These are phyloP conservation scores for Beauveria caledonica DNA, from an alignment of 2,329 filamentous ascomycete species.

Conservation along the genomic window DNA sequence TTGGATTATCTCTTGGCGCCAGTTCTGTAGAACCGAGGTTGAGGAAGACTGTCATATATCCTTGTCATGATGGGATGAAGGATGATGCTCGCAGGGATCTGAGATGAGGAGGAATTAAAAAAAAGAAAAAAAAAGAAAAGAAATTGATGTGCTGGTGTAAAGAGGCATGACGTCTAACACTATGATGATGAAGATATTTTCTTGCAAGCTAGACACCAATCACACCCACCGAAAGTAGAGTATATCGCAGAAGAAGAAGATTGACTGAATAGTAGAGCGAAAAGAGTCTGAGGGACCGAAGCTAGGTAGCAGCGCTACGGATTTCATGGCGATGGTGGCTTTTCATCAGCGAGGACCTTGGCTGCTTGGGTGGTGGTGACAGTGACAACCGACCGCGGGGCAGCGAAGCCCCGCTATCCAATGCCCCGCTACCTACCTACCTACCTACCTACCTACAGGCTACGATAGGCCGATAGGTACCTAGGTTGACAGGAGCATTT, in stretches of 20 bases:
- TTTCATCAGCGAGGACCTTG: too few relatives aligned
- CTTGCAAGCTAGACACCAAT: too few relatives aligned
- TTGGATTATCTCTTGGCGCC: conserved; percentile 45
- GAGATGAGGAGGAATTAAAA: too few relatives aligned
- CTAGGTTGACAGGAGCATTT: neutral
- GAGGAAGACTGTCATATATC: neutral
- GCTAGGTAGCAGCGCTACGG: too few relatives aligned
- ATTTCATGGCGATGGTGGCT: too few relatives aligned
- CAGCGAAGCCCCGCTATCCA: neutral
- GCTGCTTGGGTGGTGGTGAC: neutral
- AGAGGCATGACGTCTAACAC: neutral
- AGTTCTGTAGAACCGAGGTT: conserved; percentile 30
- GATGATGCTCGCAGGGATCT: too few relatives aligned
- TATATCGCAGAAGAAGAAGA: too few relatives aligned
- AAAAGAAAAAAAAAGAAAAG: too few relatives aligned
- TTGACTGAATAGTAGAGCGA: too few relatives aligned
- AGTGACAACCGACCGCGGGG: neutral
- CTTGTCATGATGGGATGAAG: neutral
- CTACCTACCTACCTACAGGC: neutral
- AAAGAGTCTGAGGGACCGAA: too few relatives aligned
- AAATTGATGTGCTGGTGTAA: too few relatives aligned
- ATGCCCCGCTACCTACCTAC: neutral
- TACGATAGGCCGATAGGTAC: neutral
- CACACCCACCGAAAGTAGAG: too few relatives aligned
- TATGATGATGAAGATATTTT: neutral